A percentile compares a stretch with the other conserved stretches of the same genome.
These are phyloP conservation scores for Nicotiana attenuata DNA, from an alignment of 257 asterid species.

Conservation along the genomic window DNA sequence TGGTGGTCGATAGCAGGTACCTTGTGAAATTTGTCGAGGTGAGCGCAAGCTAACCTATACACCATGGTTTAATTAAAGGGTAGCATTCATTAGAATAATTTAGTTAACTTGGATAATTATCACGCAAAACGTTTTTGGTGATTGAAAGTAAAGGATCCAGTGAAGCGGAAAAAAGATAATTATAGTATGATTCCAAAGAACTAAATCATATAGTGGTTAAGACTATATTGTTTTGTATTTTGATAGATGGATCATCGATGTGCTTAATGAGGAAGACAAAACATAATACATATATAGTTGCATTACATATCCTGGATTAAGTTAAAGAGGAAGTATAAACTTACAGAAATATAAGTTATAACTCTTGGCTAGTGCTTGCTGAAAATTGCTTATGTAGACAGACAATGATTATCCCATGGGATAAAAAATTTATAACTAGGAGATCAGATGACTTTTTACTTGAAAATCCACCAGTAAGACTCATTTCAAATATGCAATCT, in stretches of 20 bases:
- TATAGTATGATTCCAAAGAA: neutral
- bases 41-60: too few relatives aligned
- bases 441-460: too few relatives aligned
- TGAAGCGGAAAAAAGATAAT: neutral
- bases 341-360: neutral
- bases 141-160: neutral
- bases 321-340: neutral
- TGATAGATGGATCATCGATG: conserved; percentile 1
- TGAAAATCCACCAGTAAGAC: too few relatives aligned
- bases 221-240: neutral
- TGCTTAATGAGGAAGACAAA: neutral
- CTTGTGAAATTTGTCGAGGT: too few relatives aligned
- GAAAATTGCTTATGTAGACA: neutral
- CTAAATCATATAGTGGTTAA: neutral
- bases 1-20: too few relatives aligned
- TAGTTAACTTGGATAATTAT: neutral
- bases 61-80: neutral
- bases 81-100: neutral
- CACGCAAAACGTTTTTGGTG: neutral
- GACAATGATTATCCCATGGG: neutral
- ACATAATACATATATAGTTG: neutral
- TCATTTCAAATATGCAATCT: too few relatives aligned
- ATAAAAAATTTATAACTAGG: neutral
- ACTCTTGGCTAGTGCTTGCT: neutral
- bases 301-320: neutral